Percentiles rank a stretch among this genome's conserved stretches.
phyloP scores from a whole-genome alignment of 345 rosid genomes.

The Citrus medica region DNA sequence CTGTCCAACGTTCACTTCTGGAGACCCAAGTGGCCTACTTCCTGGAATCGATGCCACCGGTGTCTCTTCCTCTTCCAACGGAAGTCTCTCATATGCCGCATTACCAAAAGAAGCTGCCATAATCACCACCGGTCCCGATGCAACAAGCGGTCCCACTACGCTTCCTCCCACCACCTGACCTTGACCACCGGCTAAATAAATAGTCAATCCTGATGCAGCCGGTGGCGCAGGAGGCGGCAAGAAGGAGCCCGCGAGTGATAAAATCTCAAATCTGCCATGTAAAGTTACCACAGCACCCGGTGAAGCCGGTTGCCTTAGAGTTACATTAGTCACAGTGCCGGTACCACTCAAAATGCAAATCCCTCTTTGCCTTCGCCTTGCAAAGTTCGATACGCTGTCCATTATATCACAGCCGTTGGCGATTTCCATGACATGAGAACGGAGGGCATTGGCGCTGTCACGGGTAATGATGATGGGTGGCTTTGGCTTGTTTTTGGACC shows the following conservation, averaged over 20 bases:
- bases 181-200: constrained; percentile 93
- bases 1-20: constrained; percentile 13
- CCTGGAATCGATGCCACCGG: constrained; percentile 28
- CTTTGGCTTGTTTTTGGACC: constrained; percentile 87
- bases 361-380: constrained; percentile 79
- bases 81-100: constrained; percentile 94
- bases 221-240: constrained; percentile 96
- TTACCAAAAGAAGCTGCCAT: constrained; percentile 98
- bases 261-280: constrained; percentile 90
- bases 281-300: constrained; percentile 75
- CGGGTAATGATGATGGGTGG: constrained; percentile 93
- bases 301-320: constrained; percentile 74
- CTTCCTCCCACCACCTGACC: constrained; percentile 97
- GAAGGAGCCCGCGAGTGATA: constrained; percentile 84
- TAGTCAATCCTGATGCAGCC: constrained; percentile 78
- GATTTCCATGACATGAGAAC: constrained; percentile 89
- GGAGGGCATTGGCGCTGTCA: constrained; percentile 94
- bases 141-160: constrained; percentile 71
- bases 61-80: constrained; percentile 72
- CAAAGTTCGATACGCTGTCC: constrained; percentile 75
- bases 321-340: constrained; percentile 84
- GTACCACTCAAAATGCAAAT: constrained; percentile 83
- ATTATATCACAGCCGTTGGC: constrained; percentile 76
- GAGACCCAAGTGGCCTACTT: constrained; percentile 39
- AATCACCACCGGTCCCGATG: constrained; percentile 85